phyloP scores from a whole-genome alignment of 495 filamentous ascomycete genomes.

The Ramalina peruviana region DNA sequence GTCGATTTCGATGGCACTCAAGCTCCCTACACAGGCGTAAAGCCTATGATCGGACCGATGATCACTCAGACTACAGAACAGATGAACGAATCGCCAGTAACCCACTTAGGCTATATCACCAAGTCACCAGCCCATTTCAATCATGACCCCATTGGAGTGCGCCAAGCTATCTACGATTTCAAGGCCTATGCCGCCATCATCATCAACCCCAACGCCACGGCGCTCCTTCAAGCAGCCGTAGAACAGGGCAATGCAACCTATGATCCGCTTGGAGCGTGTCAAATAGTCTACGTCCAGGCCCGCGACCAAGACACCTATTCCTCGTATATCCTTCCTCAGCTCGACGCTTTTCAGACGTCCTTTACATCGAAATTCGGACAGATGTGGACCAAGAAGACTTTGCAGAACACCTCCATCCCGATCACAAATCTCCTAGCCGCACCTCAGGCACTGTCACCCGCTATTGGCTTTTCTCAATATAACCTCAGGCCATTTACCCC shows the following conservation, averaged over 20 bases:
- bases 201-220: slow-evolving; percentile 51
- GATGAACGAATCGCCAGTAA: slow-evolving; percentile 19
- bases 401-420: slow-evolving; percentile 24
- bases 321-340: slow-evolving; percentile 39
- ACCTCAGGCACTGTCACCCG: slow-evolving; percentile 49
- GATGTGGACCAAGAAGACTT: slow-evolving; percentile 34
- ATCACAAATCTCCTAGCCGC: slow-evolving; percentile 29
- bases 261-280: slow-evolving; percentile 47
- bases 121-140: slow-evolving; percentile 38
- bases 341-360: slow-evolving; percentile 29
- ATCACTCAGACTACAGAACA: slow-evolving; percentile 30
- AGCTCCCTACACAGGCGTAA: slow-evolving; percentile 32
- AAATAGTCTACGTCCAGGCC: slow-evolving; percentile 43
- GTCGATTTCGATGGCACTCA: slow-evolving; percentile 52
- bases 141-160: slow-evolving; percentile 44
- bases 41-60: slow-evolving; percentile 42
- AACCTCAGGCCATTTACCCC: slow-evolving; percentile 52
- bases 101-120: slow-evolving; percentile 36
- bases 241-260: slow-evolving; percentile 44
- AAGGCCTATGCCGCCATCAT: slow-evolving; percentile 51
- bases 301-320: slow-evolving; percentile 41
- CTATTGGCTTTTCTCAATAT: slow-evolving; percentile 43
- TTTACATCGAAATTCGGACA: slow-evolving; percentile 38
- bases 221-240: slow-evolving; percentile 42
- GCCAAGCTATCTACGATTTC: slow-evolving; percentile 47